phyloP scores from a whole-genome alignment of 75 land plant species.

The Cunninghamia lanceolata region DNA sequence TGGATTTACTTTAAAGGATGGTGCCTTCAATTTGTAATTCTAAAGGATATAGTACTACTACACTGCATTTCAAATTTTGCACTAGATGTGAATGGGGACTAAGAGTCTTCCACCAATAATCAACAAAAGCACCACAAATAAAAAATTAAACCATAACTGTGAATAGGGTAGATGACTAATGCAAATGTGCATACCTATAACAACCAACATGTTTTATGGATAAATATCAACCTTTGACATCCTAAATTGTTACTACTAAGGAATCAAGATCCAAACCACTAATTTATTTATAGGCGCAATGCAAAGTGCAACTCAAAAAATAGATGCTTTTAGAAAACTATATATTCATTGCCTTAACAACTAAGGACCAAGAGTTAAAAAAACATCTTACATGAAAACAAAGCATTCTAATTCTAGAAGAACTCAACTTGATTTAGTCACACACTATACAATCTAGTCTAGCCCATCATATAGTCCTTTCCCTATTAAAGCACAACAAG shows the following conservation, averaged over 20 bases:
- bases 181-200: not conserved
- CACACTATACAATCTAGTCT: conserved; percentile 89
- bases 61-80: no score
- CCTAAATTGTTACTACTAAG: not conserved
- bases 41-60: no score
- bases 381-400: not conserved
- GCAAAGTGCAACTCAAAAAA: not conserved
- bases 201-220: not conserved
- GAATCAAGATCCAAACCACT: not conserved
- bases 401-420: not conserved
- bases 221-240: not conserved
- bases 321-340: not conserved
- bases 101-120: no score
- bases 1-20: no score
- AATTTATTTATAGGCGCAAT: not conserved
- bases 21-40: no score
- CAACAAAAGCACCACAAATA: not conserved
- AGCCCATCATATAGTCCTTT: conserved; percentile 91
- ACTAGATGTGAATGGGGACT: no score
- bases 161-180: not conserved
- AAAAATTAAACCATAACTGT: not conserved
- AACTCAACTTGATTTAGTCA: conserved; percentile 37
- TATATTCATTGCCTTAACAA: not conserved
- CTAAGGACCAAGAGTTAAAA: not conserved
- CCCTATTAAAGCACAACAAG: conserved; percentile 86